phyloP scores from a whole-genome alignment of 768 basidiomycete genomes.

The Tubosaeta brunneosetosa region DNA sequence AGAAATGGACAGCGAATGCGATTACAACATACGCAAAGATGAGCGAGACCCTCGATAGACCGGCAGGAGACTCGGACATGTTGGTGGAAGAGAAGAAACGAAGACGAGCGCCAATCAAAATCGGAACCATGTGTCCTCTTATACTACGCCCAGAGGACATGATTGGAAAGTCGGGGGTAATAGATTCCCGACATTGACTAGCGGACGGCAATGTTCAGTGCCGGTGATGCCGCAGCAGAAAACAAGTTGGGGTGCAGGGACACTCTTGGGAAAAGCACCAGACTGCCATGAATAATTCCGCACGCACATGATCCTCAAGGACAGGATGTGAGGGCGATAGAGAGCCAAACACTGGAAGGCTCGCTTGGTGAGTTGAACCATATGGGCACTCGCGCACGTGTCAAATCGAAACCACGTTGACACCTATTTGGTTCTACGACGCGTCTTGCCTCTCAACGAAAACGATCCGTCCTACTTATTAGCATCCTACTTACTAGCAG shows the following conservation, averaged over 20 bases:
- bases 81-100: constrained; percentile 1
- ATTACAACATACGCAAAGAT: constrained; percentile 69
- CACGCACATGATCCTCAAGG: background rate
- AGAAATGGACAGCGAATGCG: background rate
- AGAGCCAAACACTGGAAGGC: background rate
- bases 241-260: background rate
- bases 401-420: background rate
- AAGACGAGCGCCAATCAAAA: background rate
- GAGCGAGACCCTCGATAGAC: constrained; percentile 60
- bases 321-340: background rate
- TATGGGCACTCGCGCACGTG: background rate
- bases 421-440: background rate
- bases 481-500: too few relatives aligned
- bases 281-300: background rate
- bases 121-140: background rate
- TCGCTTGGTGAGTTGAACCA: background rate
- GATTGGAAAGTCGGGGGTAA: background rate
- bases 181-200: constrained; percentile 6
- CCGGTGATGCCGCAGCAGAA: background rate
- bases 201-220: constrained; percentile 18
- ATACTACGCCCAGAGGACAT: constrained; percentile 4
- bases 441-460: background rate
- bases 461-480: background rate
- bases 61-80: constrained; percentile 15
- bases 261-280: background rate